phyloP scores from a whole-genome alignment of 257 asterid genomes.

The Salvia splendens region DNA sequence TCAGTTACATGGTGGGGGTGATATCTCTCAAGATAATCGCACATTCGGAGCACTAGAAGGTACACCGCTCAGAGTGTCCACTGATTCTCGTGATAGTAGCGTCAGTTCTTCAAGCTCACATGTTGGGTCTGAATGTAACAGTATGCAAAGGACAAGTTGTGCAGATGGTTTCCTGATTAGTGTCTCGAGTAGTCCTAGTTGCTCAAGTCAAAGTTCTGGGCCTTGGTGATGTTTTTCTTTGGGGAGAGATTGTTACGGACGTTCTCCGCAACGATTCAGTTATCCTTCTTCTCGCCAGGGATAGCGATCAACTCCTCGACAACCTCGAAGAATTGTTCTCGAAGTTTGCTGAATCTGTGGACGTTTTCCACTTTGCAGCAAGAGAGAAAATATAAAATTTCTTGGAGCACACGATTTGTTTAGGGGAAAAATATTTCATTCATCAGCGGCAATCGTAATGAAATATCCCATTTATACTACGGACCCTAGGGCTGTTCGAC shows the following conservation, averaged over 20 bases:
- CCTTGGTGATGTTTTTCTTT: constrained; percentile 94
- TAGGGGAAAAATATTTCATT: no score
- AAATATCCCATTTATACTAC: no score
- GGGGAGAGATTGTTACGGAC: constrained; percentile 58
- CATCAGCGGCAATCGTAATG: no score
- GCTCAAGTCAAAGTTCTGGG: constrained; percentile 87
- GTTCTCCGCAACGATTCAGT: no score
- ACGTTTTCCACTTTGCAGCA: no score
- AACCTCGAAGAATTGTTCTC: no score
- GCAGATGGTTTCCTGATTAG: constrained; percentile 94
- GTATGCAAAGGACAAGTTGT: constrained; percentile 84
- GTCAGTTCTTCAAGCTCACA: constrained; percentile 51
- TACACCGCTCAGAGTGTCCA: constrained; percentile 49
- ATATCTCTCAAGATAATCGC: constrained; percentile 45
- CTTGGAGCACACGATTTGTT: no score
- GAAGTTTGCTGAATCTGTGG: no score
- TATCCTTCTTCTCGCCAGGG: no score
- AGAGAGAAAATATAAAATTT: no score
- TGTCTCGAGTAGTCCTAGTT: constrained; percentile 92
- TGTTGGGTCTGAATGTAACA: constrained; percentile 74
- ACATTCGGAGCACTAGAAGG: constrained; percentile 61
- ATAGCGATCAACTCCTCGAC: no score
- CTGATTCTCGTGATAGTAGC: constrained; percentile 50
- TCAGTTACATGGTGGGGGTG: constrained; percentile 67
- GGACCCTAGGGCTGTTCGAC: no score